Percentiles rank a stretch among this genome's conserved stretches.
These are phyloP conservation scores for Scheffersomyces titani DNA, from an alignment of 1,139 yeast species.

Conservation along the genomic window DNA sequence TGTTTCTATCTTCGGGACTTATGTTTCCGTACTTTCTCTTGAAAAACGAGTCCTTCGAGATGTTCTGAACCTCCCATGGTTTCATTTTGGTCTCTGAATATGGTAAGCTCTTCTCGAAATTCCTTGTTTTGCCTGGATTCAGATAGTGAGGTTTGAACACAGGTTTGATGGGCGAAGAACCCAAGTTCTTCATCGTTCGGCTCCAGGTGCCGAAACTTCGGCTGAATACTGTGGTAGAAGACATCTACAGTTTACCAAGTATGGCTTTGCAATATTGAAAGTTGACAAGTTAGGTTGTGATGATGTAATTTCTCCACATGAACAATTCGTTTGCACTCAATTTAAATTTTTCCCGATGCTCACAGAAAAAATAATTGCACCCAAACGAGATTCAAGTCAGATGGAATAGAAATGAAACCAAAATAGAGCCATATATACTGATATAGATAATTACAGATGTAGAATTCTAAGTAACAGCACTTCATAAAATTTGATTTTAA, in stretches of 20 bases:
- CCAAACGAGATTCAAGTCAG: not conserved
- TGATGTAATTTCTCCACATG: not conserved
- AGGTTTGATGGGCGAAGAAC: slow-evolving; percentile 5
- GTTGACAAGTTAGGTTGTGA: not conserved
- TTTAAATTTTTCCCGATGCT: not conserved
- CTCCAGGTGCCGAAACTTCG: not conserved
- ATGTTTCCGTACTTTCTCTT: slow-evolving; percentile 38
- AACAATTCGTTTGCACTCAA: not conserved
- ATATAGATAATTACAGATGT: too few species aligned
- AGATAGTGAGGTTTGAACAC: slow-evolving; percentile 21
- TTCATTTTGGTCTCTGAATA: slow-evolving; percentile 18
- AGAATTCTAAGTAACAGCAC: too few species aligned
- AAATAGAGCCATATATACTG: not conserved
- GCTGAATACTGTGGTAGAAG: not conserved
- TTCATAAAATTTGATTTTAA: too few species aligned
- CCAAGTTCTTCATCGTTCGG: not conserved
- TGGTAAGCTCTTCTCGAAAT: slow-evolving; percentile 21
- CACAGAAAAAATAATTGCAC: not conserved
- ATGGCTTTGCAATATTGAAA: not conserved
- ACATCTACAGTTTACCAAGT: not conserved
- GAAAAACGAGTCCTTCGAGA: slow-evolving; percentile 45
- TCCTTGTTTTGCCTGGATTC: slow-evolving; percentile 10
- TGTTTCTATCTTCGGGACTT: slow-evolving; percentile 26
- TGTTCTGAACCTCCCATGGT: slow-evolving; percentile 40
- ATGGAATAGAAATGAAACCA: not conserved